Percentiles rank a stretch among this genome's conserved stretches.
These are phyloP conservation scores for Auriscalpium orientale DNA, from an alignment of 768 basidiomycete genomes.

Conservation along the genomic window DNA sequence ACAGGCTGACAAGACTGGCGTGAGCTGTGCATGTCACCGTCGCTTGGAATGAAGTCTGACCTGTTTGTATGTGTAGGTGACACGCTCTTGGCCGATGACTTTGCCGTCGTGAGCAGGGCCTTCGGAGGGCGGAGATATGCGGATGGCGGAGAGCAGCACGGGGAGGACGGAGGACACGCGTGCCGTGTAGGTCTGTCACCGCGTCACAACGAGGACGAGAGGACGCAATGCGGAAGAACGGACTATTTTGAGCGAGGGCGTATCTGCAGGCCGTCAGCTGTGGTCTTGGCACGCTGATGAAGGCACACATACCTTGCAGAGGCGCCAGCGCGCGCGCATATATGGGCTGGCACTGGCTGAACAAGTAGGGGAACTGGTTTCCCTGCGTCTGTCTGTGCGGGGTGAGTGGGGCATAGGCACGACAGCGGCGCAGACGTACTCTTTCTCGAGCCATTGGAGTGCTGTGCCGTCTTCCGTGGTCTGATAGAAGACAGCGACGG, in stretches of 20 bases:
- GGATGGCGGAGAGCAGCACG: conserved; percentile 77
- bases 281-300: background rate
- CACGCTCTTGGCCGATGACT: conserved; percentile 61
- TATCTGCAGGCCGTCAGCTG: conserved; percentile 42
- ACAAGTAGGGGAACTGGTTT: conserved; percentile 77
- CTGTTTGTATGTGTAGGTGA: conserved; percentile 74
- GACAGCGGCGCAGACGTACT: conserved; percentile 18
- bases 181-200: conserved; percentile 71
- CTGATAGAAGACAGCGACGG: conserved; percentile 37
- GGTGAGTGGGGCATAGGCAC: background rate
- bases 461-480: conserved; percentile 42
- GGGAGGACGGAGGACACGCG: conserved; percentile 72
- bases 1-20: conserved; percentile 44
- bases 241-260: conserved; percentile 80
- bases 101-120: conserved; percentile 70
- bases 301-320: conserved; percentile 50
- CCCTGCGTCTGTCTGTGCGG: conserved; percentile 71
- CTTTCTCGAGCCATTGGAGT: conserved; percentile 46
- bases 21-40: background rate
- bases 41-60: conserved; percentile 28
- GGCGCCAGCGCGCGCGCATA: conserved; percentile 77
- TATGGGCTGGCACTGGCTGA: conserved; percentile 92
- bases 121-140: conserved; percentile 65
- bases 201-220: background rate
- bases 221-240: conserved; percentile 17